Conservation (phyloP, 768 basidiomycete species). For the Collybiopsis luxurians region DNA sequence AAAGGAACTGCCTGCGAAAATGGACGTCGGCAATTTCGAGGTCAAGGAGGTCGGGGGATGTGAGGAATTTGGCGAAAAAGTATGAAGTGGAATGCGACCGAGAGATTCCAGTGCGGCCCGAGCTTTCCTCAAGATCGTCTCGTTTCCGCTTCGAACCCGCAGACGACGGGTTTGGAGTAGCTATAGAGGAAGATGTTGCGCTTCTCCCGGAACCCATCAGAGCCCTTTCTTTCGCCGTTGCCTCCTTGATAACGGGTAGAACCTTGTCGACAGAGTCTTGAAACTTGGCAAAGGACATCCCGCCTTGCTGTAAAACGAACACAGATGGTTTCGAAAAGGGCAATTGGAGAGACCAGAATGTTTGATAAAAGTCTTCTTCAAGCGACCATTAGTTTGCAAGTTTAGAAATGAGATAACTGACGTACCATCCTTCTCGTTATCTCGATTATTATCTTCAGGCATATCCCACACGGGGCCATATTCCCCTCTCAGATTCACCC, state of each 20-base stretch:
- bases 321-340: conserved; percentile 79
- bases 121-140: conserved; percentile 54
- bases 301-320: conserved; percentile 42
- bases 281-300: conserved; percentile 60
- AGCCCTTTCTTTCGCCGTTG: conserved; percentile 83
- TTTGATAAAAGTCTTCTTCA: conserved; percentile 70
- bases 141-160: conserved; percentile 61
- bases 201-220: conserved; percentile 76
- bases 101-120: conserved; percentile 26
- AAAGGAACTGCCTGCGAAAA: conserved; percentile 90
- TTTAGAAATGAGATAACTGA: too few relatives aligned
- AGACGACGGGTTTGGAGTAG: neutral
- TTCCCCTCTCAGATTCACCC: conserved; percentile 89
- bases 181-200: conserved; percentile 20
- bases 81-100: conserved; percentile 51
- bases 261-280: conserved; percentile 69
- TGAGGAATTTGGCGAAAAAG: conserved; percentile 93
- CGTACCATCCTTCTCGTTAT: conserved; percentile 36
- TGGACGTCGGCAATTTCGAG: conserved; percentile 91
- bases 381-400: too few relatives aligned
- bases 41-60: conserved; percentile 81
- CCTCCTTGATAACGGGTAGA: conserved; percentile 78
- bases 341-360: conserved; percentile 87
- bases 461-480: conserved; percentile 69
- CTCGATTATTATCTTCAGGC: conserved; percentile 28